Percentiles rank a stretch among this genome's conserved stretches.
These are phyloP conservation scores for Echeveria elegans DNA, from an alignment of 164 flowering plant genomes.

Conservation along the genomic window DNA sequence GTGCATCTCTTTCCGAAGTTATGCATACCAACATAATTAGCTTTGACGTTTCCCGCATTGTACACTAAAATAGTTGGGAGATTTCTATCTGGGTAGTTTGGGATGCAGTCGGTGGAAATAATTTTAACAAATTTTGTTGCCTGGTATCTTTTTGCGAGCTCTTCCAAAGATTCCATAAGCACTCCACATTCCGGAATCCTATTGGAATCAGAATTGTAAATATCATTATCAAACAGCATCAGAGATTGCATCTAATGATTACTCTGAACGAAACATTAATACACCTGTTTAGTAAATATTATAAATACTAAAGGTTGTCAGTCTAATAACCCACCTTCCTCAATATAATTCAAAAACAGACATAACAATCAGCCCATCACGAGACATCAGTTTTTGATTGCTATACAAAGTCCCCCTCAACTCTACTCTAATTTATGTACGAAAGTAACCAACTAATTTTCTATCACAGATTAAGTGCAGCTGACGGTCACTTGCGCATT, in stretches of 20 bases:
- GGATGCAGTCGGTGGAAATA: constrained; percentile 92
- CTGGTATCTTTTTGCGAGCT: constrained; percentile 69
- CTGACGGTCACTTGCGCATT: too few relatives aligned
- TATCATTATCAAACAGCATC: background rate
- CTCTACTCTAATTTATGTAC: background rate
- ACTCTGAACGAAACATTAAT: background rate
- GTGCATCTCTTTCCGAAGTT: constrained; percentile 89
- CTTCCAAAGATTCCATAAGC: constrained; percentile 66
- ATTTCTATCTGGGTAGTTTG: constrained; percentile 88
- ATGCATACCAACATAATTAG: constrained; percentile 69
- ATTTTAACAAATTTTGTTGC: constrained; percentile 90
- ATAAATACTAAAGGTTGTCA: too few relatives aligned
- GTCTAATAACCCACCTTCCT: background rate
- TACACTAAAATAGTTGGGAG: constrained; percentile 85
- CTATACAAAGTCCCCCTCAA: too few relatives aligned
- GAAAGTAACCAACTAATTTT: too few relatives aligned
- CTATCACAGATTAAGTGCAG: too few relatives aligned
- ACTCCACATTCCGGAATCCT: constrained; percentile 67
- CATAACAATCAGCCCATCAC: too few relatives aligned
- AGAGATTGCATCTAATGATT: background rate
- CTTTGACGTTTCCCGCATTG: constrained; percentile 87
- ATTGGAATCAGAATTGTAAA: constrained; percentile 7
- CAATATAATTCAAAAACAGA: too few relatives aligned
- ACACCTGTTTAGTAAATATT: background rate
- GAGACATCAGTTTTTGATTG: too few relatives aligned